Evolutionary conservation across 148 eudicot species (phyloP).

Genomic region (Dysphania ambrosioides): DNA sequence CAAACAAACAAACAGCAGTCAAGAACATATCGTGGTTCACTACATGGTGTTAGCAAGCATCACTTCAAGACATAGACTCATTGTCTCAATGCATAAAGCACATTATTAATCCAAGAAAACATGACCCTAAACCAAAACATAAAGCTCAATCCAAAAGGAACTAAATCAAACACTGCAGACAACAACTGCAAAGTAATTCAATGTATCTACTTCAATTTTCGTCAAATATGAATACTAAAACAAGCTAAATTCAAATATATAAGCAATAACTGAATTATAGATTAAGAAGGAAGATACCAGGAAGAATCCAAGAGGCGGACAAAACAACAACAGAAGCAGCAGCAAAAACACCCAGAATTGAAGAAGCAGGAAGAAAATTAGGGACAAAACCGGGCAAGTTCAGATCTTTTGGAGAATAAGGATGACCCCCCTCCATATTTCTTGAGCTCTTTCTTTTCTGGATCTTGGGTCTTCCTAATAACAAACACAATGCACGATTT

Average conservation of each 20-base stretch:
- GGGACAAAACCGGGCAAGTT: constrained; percentile 70
- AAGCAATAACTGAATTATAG: not conserved
- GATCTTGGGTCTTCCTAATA: not conserved
- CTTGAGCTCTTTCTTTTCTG: not conserved
- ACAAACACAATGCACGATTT: not conserved
- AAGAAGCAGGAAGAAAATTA: constrained; percentile 37
- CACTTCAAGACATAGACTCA: not conserved
- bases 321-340: constrained; percentile 42
- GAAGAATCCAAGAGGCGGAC: constrained; percentile 53
- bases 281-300: constrained; percentile 39
- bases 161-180: not conserved
- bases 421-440: constrained; percentile 47
- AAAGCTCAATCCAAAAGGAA: not conserved
- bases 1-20: not conserved
- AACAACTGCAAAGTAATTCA: not conserved
- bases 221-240: not conserved
- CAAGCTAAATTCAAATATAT: not conserved
- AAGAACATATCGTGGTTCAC: not conserved
- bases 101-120: not conserved
- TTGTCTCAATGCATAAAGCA: not conserved
- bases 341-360: constrained; percentile 54
- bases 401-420: constrained; percentile 65
- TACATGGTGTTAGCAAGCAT: not conserved
- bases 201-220: not conserved
- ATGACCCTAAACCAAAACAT: too few relatives aligned